Percentiles rank a stretch among this genome's conserved stretches.
These are phyloP conservation scores for Teratosphaeria gauchensis DNA, from an alignment of 2,329 filamentous ascomycete genomes.

Conservation along the genomic window DNA sequence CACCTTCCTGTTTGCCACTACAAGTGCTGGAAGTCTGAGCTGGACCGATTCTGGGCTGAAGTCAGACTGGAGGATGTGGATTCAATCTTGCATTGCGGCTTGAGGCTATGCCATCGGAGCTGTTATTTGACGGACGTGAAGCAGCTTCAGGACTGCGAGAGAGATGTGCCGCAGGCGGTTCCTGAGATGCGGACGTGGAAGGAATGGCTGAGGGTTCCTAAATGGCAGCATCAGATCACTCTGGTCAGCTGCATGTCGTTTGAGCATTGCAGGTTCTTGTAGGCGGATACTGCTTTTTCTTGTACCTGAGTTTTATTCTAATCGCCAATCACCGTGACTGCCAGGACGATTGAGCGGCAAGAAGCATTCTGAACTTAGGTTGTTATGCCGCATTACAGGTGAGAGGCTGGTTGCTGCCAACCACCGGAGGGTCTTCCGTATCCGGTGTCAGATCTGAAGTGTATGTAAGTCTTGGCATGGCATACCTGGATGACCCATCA, in stretches of 20 bases:
- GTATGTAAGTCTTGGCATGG: neutral
- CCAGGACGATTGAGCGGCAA: neutral
- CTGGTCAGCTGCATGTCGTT: neutral
- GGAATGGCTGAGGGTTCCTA: neutral
- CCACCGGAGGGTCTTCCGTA: neutral
- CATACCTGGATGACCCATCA: neutral
- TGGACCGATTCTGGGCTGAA: conserved; percentile 1
- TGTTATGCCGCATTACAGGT: neutral
- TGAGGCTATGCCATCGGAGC: conserved; percentile 3
- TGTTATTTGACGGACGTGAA: conserved; percentile 2
- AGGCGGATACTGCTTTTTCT: neutral
- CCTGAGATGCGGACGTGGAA: neutral
- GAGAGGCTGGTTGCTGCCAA: neutral
- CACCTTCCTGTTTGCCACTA: conserved; percentile 3
- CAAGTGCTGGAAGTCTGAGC: conserved; percentile 2
- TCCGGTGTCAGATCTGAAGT: neutral
- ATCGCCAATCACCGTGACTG: neutral
- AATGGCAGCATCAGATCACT: neutral
- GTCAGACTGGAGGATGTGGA: neutral
- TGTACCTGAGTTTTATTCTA: neutral
- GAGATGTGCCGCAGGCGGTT: neutral
- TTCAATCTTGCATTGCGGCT: neutral
- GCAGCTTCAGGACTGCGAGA: neutral
- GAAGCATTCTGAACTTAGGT: neutral
- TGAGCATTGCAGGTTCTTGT: neutral